Evolutionary conservation across 495 filamentous ascomycete species (phyloP), one percentile per base, ranked within the genome.

Genomic region (Chlorociboria aeruginascens): DNA sequence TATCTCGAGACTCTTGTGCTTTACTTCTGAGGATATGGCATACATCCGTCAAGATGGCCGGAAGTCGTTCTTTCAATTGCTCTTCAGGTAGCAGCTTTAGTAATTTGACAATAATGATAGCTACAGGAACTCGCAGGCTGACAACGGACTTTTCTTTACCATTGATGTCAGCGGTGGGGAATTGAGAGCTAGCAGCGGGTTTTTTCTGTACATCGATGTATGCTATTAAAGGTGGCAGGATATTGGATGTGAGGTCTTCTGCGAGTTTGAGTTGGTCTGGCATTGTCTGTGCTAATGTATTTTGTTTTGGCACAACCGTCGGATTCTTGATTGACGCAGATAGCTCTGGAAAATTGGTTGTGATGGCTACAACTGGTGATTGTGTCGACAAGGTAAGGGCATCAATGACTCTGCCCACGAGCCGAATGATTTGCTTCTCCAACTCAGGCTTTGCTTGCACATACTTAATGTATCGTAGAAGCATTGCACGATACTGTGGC

Each of bases 181-280:
- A 79, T 54, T 93, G 85, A 44, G 89, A 73, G 66, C 88, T 92
- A 65, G 96, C 90, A 13, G 84, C 85, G 1, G 86, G 77, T 63
- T 96, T 89, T 48, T 97, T 85, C 65, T 96, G 97, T 56, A 90
- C 80, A 53, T 95, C 89, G 34, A 99, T 77, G 61, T 93, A 92
- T 16, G 76, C 73, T 8, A 76, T 73, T 42, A 97, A 65, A 33
- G 78, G 72, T 2, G 90, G 86, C 17, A 95, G 71, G 51, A 95
- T 81, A 49, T 78, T 80, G 12, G 77, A 77, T 3, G 73, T 72
- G 33, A 96, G 67, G 54, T 95, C 89, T 4, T 75, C 73, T 4
- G 78, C 72, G 20, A 95, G 68, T 63, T 86, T 88, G 36, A 77
- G 65, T 48, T 78, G 62, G 42, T 72, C 70, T 9, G 89, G 89